phyloP scores from a whole-genome alignment of 164 flowering plant species.

The Piper betle region DNA sequence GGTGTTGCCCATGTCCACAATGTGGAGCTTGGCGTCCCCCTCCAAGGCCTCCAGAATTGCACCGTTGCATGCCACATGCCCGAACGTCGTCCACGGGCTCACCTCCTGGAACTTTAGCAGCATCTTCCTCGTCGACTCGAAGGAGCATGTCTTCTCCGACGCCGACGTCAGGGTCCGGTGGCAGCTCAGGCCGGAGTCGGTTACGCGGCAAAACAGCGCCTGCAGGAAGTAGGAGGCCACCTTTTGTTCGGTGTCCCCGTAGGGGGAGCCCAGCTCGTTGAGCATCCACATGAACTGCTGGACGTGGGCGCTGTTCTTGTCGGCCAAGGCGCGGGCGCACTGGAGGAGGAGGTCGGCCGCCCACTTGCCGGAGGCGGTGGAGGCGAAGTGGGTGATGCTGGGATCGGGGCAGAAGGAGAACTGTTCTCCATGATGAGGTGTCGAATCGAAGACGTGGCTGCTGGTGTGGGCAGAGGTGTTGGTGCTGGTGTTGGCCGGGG shows the following conservation, averaged over 20 bases:
- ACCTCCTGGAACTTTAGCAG: conserved; percentile 85
- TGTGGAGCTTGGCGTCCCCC: conserved; percentile 67
- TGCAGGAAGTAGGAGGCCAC: conserved; percentile 77
- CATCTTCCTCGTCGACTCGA: conserved; percentile 65
- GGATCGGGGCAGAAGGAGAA: conserved; percentile 30
- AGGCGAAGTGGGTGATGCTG: conserved; percentile 25
- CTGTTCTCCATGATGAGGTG: conserved; percentile 7
- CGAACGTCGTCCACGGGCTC: conserved; percentile 95
- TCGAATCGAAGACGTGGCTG: neutral
- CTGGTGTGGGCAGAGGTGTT: conserved; percentile 5
- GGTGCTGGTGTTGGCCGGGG: neutral
- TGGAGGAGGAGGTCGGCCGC: conserved; percentile 63
- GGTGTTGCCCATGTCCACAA: conserved; percentile 73
- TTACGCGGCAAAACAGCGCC: conserved; percentile 68
- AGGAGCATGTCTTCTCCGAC: conserved; percentile 55
- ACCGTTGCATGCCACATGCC: conserved; percentile 89
- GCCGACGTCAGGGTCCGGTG: conserved; percentile 42
- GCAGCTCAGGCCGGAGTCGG: conserved; percentile 57
- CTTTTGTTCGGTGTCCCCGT: conserved; percentile 89
- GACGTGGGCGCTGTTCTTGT: conserved; percentile 43
- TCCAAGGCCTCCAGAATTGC: conserved; percentile 85
- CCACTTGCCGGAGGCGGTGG: conserved; percentile 41
- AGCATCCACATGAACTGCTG: conserved; percentile 98
- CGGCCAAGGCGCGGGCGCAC: conserved; percentile 61
- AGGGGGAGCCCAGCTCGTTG: conserved; percentile 87